phyloP scores from a whole-genome alignment of 495 filamentous ascomycete species.

The Neurospora sublineolata region DNA sequence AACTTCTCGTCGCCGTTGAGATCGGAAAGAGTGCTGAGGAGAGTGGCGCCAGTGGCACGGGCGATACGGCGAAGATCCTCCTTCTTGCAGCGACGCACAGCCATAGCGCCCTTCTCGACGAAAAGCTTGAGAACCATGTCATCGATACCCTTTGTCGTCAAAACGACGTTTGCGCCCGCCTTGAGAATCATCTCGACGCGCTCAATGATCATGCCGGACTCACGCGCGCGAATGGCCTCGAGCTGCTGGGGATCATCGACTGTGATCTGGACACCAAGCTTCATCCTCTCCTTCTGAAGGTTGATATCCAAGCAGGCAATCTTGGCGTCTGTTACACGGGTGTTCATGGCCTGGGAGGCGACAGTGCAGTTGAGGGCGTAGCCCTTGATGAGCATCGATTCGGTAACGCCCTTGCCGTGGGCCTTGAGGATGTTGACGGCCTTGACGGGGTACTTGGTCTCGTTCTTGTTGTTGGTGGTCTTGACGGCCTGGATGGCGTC shows the following conservation, averaged over 20 bases:
- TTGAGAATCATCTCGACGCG: constrained; percentile 95
- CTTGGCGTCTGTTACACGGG: constrained; percentile 83
- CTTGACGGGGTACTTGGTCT: constrained; percentile 96
- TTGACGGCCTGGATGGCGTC: constrained; percentile 95
- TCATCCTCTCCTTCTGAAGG: constrained; percentile 97
- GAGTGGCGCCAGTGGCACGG: constrained; percentile 86
- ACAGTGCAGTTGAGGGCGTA: constrained; percentile 99
- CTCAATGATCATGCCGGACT: constrained; percentile 86
- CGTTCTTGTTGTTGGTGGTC: constrained; percentile 75
- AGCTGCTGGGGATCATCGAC: constrained; percentile 94
- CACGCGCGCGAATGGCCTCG: constrained; percentile 88
- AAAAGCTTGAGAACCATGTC: constrained; percentile 91
- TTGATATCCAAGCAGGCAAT: constrained; percentile 98
- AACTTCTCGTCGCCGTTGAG: constrained; percentile 97
- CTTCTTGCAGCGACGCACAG: constrained; percentile 94
- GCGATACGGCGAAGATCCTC: constrained; percentile 94
- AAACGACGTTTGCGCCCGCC: constrained; percentile 87
- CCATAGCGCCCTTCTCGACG: constrained; percentile 91
- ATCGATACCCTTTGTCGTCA: constrained; percentile 98
- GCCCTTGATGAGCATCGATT: constrained; percentile 87
- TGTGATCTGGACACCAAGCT: constrained; percentile 95
- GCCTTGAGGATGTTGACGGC: constrained; percentile 98
- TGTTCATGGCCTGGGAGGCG: constrained; percentile 95
- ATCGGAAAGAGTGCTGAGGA: constrained; percentile 86
- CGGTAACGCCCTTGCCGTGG: constrained; percentile 81